These are phyloP conservation scores for Talinum fruticosum DNA, from an alignment of 148 eudicot species.

Conservation along the genomic window DNA sequence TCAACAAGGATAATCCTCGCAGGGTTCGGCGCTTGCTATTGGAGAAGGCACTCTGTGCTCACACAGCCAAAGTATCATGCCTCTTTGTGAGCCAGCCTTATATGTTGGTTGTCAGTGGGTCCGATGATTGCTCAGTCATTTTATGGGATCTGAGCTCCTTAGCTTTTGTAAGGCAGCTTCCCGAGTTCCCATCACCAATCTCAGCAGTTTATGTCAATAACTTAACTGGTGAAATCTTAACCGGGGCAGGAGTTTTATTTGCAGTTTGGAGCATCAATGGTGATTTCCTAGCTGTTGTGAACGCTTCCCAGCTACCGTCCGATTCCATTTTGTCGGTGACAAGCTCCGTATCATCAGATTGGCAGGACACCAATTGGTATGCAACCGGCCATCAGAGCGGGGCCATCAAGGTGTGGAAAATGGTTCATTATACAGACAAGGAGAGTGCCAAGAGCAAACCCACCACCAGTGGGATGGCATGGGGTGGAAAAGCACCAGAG, in stretches of 20 bases:
- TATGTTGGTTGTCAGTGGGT: constrained; percentile 90
- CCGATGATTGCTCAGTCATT: constrained; percentile 86
- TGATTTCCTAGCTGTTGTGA: constrained; percentile 80
- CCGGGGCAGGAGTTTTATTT: constrained; percentile 86
- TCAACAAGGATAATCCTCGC: constrained; percentile 58
- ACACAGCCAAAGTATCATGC: constrained; percentile 68
- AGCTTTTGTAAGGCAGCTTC: constrained; percentile 75
- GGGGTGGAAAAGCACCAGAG: constrained; percentile 56
- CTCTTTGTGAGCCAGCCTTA: constrained; percentile 88
- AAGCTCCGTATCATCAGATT: constrained; percentile 71
- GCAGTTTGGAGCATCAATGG: constrained; percentile 93
- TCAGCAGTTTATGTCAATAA: constrained; percentile 84
- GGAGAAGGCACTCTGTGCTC: constrained; percentile 77
- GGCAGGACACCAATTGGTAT: constrained; percentile 85
- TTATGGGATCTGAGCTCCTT: constrained; percentile 92
- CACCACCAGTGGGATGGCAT: constrained; percentile 35
- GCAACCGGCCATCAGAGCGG: constrained; percentile 97
- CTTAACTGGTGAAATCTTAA: constrained; percentile 74
- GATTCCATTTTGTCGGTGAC: constrained; percentile 77
- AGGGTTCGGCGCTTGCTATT: constrained; percentile 47
- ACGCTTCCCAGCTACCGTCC: constrained; percentile 91
- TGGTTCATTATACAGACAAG: constrained; percentile 63
- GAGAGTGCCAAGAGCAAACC: constrained; percentile 38
- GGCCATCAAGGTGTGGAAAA: constrained; percentile 83
- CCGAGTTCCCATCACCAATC: constrained; percentile 84